Evolutionary conservation across 2,329 filamentous ascomycete genomes (phyloP), one percentile per base, ranked within the genome.

Genomic region (Byssochlamys sp.): DNA sequence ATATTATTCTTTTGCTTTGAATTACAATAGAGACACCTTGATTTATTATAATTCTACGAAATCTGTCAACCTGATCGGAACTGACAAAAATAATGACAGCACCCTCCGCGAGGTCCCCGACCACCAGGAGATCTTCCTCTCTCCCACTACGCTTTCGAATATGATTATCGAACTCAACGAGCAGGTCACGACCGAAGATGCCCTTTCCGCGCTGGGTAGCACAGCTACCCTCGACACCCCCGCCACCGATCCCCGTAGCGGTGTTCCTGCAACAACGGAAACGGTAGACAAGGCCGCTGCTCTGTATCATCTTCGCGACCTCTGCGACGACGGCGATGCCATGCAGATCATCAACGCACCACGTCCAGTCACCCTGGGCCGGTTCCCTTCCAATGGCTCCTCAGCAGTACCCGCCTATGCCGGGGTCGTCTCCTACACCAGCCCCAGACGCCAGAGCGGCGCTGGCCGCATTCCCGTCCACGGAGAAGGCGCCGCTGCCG

Each of bases 81-180:
- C 25, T 12, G 4, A 50, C 29, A 31, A 12, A 24, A 14, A 52
- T 11, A 14, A 39, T 28, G 48, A 58, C 58, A 74, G 71, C 58
- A 61, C 64, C 55, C 63, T 73, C 53, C 71, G 70, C 59, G 65
- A 76, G 67, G 66, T 75, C 55, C 73, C 73, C 49, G 69, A 74
- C 60, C 89, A 95, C 73, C 91, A 97, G 77, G 92, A 96, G 78
- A 88, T 96, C 65, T 96, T 86, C 77, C 86, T 96, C 67, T 90
- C 95, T 70, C 81, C 83, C 62, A 81, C 88, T 61, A 91, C 90
- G 54, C 91, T 91, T 72, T 90, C 89, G 2, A 91, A 84, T 74
- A 85, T 96, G 71, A 91, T 96, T 65, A 82, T 96, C 73, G 92
- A 97, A 67, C 90, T 97, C 67, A 88, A 89, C 56, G 87, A 96